phyloP scores from a whole-genome alignment of 805 yeast species.

The Kuraishia ogatae region DNA sequence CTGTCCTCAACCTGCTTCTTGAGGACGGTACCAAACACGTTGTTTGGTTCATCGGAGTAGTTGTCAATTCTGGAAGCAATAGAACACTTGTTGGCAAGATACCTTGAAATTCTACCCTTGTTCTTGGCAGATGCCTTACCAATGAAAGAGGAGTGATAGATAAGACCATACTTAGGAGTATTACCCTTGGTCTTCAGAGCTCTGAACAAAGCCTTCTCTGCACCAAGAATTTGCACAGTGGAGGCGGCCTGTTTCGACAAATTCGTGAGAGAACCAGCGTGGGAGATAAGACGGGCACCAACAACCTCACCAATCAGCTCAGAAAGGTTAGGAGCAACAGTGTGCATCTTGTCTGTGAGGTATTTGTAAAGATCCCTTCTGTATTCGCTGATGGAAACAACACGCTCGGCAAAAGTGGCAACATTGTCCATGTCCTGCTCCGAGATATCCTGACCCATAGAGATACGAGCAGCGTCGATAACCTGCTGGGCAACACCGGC shows the following conservation, averaged over 20 bases:
- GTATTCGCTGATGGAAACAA: constrained; percentile 86
- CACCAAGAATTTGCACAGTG: constrained; percentile 97
- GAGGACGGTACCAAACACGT: constrained; percentile 81
- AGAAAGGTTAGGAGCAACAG: constrained; percentile 94
- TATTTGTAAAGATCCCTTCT: constrained; percentile 77
- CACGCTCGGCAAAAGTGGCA: constrained; percentile 85
- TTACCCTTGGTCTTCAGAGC: constrained; percentile 98
- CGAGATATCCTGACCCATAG: constrained; percentile 98
- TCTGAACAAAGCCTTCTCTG: constrained; percentile 97
- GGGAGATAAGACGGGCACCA: constrained; percentile 97
- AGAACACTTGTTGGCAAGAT: constrained; percentile 97
- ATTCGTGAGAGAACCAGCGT: constrained; percentile 95
- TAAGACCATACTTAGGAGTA: constrained; percentile 96
- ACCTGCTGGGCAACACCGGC: constrained; percentile 87
- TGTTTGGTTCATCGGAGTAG: constrained; percentile 90
- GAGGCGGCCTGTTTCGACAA: constrained; percentile 98
- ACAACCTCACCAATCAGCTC: constrained; percentile 98
- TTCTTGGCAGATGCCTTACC: constrained; percentile 98
- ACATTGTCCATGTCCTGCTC: constrained; percentile 93
- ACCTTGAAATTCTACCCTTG: constrained; percentile 98
- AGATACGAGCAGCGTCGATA: constrained; percentile 90
- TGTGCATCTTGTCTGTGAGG: constrained; percentile 91
- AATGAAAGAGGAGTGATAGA: constrained; percentile 93
- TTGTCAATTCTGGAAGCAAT: constrained; percentile 98
- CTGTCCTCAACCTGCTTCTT: constrained; percentile 98